Evolutionary conservation across 2,329 filamentous ascomycete genomes (phyloP), one percentile per base, ranked within the genome.

Genomic region (Microascus cirrosus): DNA sequence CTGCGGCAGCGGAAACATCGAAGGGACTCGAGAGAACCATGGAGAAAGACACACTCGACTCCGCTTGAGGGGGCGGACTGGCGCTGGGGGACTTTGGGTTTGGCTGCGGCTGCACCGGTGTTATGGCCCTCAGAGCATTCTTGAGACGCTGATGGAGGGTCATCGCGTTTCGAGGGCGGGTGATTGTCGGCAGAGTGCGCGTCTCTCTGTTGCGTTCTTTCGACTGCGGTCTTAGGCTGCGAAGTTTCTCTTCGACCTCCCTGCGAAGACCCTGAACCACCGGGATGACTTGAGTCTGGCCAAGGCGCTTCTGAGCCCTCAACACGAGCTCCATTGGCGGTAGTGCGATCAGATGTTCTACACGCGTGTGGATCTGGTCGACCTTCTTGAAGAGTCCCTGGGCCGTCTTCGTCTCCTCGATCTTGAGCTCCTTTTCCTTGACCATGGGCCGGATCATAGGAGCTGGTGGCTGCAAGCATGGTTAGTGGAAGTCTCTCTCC

Each of bases 1-100:
- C 77, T 77, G 0, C 77, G 77, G 60, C 83, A 86, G 0, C 81
- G 73, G 58, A 84, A 84, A 65, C 86, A 90, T 36, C 86, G 76
- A 2, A 90, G 73, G 35, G 75, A 73, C 57, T 82, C 77, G 4
- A 90, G 70, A n/a, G 85, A 86, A 7, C 86, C 86, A 65, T 89
- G 86, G 1, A 90, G 74, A 58, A 84, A 86, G n/a, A 90, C 86
- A 57, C 83, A 84, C 63, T 84, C 81, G 1, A 84, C 81, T 0
- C 81, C 81, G 34, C 58, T 53, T 10, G 57, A 57, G 15, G 59
- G 57, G 15, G 42, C 69, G 72, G 51, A 24, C 12, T 54, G 45
- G 5, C 32, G 54, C 18, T 32, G 25, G 39, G 15, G 39, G 11
- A 6, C 39, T 45, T 45, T 45, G 24, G 54, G 42, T 20, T 50